These are phyloP conservation scores for Dryadomyces quercivorus DNA, from an alignment of 2,329 filamentous ascomycete species.

Conservation along the genomic window DNA sequence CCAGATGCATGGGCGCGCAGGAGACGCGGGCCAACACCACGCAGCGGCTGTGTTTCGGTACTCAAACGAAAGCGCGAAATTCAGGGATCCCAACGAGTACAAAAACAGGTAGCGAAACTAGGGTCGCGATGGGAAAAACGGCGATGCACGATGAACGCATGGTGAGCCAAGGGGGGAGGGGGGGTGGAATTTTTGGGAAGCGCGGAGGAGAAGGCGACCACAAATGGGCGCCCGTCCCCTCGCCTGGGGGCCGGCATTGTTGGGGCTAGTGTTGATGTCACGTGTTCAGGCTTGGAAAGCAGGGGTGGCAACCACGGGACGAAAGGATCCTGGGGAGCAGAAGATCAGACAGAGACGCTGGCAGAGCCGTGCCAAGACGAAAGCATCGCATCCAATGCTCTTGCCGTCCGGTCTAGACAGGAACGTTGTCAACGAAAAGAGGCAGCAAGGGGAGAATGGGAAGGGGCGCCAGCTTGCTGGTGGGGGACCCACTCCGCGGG, in stretches of 20 bases:
- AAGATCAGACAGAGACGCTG: neutral
- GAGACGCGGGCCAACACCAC: neutral
- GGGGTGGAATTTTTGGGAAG: constrained; percentile 10
- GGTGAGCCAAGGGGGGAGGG: constrained; percentile 20
- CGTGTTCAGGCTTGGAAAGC: neutral
- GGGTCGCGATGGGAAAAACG: constrained; percentile 18
- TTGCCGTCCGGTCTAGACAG: no score
- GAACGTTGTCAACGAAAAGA: no score
- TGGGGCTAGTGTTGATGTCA: neutral
- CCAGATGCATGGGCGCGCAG: neutral
- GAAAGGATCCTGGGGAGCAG: neutral
- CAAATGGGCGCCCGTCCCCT: neutral
- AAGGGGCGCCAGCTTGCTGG: constrained; percentile 6
- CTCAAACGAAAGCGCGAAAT: constrained; percentile 25
- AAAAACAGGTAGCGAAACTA: constrained; percentile 40
- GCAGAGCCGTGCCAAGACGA: no score
- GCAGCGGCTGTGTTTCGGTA: constrained; percentile 15
- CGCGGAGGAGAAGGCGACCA: neutral
- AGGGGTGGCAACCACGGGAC: neutral
- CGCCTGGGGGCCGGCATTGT: neutral
- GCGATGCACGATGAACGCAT: constrained; percentile 15
- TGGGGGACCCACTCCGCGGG: constrained; percentile 15
- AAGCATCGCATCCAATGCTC: no score
- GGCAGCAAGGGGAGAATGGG: no score
- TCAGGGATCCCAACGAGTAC: constrained; percentile 50